Percentiles rank a stretch among this genome's conserved stretches.
phyloP scores from a whole-genome alignment of 345 rosid genomes.

The Sonneratia caseolaris region DNA sequence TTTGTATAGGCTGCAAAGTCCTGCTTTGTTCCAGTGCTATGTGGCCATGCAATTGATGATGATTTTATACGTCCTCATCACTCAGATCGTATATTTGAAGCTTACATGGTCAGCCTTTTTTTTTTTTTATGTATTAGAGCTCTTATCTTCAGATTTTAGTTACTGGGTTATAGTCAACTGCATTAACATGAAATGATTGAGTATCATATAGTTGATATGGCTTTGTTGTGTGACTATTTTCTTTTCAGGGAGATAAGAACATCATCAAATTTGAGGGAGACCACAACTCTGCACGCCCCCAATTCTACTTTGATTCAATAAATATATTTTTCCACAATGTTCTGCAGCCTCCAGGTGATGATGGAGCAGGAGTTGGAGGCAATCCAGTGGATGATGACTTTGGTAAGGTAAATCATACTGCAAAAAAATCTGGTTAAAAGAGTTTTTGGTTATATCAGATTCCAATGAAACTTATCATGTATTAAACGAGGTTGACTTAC shows the following conservation, averaged over 20 bases:
- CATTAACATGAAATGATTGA: neutral
- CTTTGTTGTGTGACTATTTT: neutral
- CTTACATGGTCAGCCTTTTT: constrained; percentile 45
- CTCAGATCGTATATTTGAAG: constrained; percentile 70
- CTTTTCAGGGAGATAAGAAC: constrained; percentile 87
- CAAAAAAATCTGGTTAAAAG: constrained; percentile 11
- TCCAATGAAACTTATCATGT: neutral
- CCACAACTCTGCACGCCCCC: constrained; percentile 96
- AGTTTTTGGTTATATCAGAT: neutral
- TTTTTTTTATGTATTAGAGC: neutral
- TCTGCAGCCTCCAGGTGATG: constrained; percentile 84
- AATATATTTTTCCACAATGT: constrained; percentile 95
- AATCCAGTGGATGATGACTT: constrained; percentile 57
- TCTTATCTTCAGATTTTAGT: neutral
- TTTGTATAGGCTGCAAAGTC: constrained; percentile 55
- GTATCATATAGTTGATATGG: neutral
- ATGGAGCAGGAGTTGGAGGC: constrained; percentile 47
- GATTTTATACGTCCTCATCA: constrained; percentile 91
- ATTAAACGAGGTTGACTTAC: neutral
- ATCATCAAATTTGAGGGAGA: constrained; percentile 97
- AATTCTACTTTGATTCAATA: constrained; percentile 85
- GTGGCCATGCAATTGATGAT: constrained; percentile 89
- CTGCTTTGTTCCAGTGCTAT: constrained; percentile 80
- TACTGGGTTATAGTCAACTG: neutral
- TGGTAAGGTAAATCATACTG: constrained; percentile 56